phyloP scores from a whole-genome alignment of 2,329 filamentous ascomycete species.

The Ceratocystis lukuohia region DNA sequence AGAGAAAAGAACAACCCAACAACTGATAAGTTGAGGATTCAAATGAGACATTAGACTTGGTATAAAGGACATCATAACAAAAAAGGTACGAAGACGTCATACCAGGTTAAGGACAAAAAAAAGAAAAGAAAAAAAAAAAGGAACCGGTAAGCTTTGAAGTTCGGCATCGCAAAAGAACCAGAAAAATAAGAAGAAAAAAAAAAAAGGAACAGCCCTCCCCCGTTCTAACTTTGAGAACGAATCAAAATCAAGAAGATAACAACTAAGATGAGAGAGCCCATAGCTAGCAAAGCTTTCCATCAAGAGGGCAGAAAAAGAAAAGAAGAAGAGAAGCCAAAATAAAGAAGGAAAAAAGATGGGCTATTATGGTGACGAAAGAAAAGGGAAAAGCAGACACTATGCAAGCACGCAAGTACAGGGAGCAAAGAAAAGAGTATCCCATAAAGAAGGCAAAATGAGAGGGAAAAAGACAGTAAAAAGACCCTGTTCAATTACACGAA shows the following conservation, averaged over 20 bases:
- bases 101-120: background rate
- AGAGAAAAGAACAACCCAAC: background rate
- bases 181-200: background rate
- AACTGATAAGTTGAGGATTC: constrained; percentile 4
- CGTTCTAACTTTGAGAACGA: background rate
- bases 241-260: constrained; percentile 11
- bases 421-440: constrained; percentile 18
- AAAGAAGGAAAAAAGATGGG: background rate
- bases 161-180: background rate
- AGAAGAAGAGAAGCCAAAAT: background rate
- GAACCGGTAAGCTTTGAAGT: background rate
- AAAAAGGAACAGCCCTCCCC: background rate
- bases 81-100: constrained; percentile 1
- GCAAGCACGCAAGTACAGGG: constrained; percentile 11
- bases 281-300: too few species aligned
- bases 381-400: background rate
- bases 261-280: background rate
- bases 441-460: background rate
- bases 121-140: background rate
- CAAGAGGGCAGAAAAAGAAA: background rate
- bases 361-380: background rate
- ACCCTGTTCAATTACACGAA: constrained; percentile 20
- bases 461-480: constrained; percentile 8
- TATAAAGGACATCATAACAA: constrained; percentile 6
- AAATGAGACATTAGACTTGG: constrained; percentile 7